Percentiles rank a stretch among this genome's conserved stretches.
Conservation (phyloP, 202 grass and related monocot species). For the Bolboschoenoplectus hybrid region DNA sequence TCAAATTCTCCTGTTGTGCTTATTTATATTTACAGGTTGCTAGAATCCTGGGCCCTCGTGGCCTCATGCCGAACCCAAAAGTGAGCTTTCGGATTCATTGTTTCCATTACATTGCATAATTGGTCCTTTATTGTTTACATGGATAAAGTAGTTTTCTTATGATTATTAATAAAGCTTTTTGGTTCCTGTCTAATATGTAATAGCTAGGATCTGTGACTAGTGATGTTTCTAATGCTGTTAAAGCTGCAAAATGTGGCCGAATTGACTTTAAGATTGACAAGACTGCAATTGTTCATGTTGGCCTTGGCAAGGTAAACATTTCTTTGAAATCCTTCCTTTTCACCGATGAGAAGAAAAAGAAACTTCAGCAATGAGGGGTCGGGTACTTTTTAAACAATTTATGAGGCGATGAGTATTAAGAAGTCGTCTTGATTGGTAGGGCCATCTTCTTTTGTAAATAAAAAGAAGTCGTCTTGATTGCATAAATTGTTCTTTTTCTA, state of each 20-base stretch:
- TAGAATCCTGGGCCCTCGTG: constrained; percentile 94
- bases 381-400: neutral
- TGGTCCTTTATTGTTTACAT: constrained; percentile 22
- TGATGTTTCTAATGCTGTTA: constrained; percentile 85
- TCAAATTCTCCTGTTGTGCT: neutral
- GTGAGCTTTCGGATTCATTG: constrained; percentile 45
- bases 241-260: constrained; percentile 82
- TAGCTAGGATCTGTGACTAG: constrained; percentile 94
- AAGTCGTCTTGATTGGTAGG: neutral
- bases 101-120: constrained; percentile 21
- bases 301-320: constrained; percentile 83
- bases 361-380: neutral
- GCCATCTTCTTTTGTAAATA: neutral
- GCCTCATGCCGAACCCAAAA: constrained; percentile 99
- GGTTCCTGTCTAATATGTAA: constrained; percentile 41
- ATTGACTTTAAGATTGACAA: constrained; percentile 99
- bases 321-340: constrained; percentile 32
- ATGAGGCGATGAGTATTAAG: neutral
- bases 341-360: neutral
- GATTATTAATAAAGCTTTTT: constrained; percentile 33
- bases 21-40: constrained; percentile 62
- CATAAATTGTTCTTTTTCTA: neutral
- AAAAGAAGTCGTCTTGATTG: constrained; percentile 14
- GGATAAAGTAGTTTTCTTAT: constrained; percentile 20
- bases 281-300: constrained; percentile 97